Base-by-base conservation (phyloP, 257 asterid species). In the Primulina huaijiensis region DNA sequence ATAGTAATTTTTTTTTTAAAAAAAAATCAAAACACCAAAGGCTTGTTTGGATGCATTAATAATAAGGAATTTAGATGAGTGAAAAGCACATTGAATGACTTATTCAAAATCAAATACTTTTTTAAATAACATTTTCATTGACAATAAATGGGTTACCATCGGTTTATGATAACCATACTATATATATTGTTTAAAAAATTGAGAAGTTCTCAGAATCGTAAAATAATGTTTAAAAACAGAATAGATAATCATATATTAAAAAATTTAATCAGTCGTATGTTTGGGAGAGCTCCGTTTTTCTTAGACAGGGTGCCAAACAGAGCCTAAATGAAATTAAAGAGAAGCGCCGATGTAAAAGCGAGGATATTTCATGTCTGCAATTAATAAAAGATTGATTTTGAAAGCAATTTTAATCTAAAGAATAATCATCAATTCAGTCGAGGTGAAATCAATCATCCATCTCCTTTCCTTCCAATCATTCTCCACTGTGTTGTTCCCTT, bases 381-480 rank as follows among this genome's bases (percentile, higher is more conserved):
- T 43, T 43, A 12, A 43, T 12, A 43, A 43, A 43, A 43, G 53
- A 43, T 43, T 43, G 53, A 43, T 11, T 43, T 43, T 43, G 5
- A 6, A 43, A 43, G n/a, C 53, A 14, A 43, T 11, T 3, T 43
- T 27, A 43, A 43, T 43, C n/a, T 14, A 43, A 38, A 14, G n/a
- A 43, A 43, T 12, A 43, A 43, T 43, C 57, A 34, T 72, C 53
- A 9, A 3, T 10, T 23, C 25, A 0, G 53, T 43, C 25, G 25
- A 7, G n/a, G 53, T 43, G 12, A 43, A 43, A 38, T 43, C 55
- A 43, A 3, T 43, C 19, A 43, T 4, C 3, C n/a, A 58, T 77
- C 70, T 61, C 64, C 57, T 79, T 80, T 77, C 82, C 85, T 82
- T 88, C 86, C 92, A 80, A 86, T 83, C 90, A 86, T 88, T 78